Evolutionary conservation across 2,329 filamentous ascomycete genomes (phyloP), one percentile per base, ranked within the genome.

Genomic region (Pyrenophora tritici-repentis): DNA sequence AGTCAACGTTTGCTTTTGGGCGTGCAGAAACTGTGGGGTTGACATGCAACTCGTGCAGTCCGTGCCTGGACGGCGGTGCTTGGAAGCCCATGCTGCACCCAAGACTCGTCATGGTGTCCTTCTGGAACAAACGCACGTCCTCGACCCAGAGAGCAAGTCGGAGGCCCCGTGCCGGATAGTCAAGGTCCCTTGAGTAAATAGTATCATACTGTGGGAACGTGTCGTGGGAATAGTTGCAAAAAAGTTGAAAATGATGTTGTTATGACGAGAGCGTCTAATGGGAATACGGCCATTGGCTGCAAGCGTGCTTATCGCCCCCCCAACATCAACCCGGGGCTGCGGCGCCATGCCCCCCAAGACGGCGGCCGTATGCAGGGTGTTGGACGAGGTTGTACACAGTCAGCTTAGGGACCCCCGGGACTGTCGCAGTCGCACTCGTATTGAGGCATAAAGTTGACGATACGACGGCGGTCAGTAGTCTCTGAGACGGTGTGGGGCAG

Each of bases 291-390:
- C 50, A 67, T 60, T 67, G 66, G 65, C 51, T 40, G 44, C 43
- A 16, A 42, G 41, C 53, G 58, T 59, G 61, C 65, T 54, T 66
- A 62, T 65, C 61, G 64, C 65, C 62, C 59, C 58, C 52, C 35
- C 52, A 22, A 47, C 53, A 51, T 62, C 55, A 56, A 47, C 45
- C 26, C 38, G 52, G 49, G 54, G 47, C 35, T 26, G 46, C 49
- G 51, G 43, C 33, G 35, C 41, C 47, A 18, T 45, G 47, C 41
- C 45, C 53, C 53, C 41, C 50, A 40, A 40, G 35, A 43, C 17
- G 24, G 42, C 44, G 37, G 45, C 33, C 22, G 22, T 24, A 24
- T 24, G 13, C 29, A 20, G 62, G 51, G 56, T 55, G 55, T 51
- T 31, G 50, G 42, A 42, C 48, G 46, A 52, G 52, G 33, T 49